Base-by-base conservation (phyloP, 371 early-diverging fungal genomes). In the Fennellomyces sp. region DNA sequence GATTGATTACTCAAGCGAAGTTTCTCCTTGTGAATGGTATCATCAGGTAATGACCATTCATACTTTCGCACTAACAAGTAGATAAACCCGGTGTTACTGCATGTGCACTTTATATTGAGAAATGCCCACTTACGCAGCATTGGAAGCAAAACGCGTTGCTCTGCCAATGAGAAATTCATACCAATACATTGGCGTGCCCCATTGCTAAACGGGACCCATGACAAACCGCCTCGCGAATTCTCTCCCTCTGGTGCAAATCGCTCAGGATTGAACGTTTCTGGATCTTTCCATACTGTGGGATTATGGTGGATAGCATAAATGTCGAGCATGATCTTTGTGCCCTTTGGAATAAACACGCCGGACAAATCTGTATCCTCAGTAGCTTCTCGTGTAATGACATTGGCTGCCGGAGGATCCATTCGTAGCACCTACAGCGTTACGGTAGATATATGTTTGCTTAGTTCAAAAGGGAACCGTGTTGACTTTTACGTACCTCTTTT, bases 311-410 rank as follows among this genome's bases (percentile, higher is more conserved):
- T 25, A 27, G 53, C 60, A 55, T 68, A 71, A 13, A 82, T 66
- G 42, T 84, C 73, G 27, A 78, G 63, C 41, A 59, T 63, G 2
- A 84, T 57, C 47, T 53, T 33, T 0, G 76, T 56, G 3, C 74
- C 80, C 54, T 77, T 79, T 21, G 83, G 85, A 29, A 87, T 63
- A 13, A 72, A 65, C 8, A 62, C 57, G 0, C n/a, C n/a, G n/a
- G n/a, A n/a, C n/a, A n/a, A n/a, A n/a, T n/a, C n/a, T n/a, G n/a
- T n/a, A n/a, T n/a, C n/a, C n/a, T n/a, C n/a, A n/a, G n/a, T n/a
- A n/a, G n/a, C n/a, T n/a, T n/a, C n/a, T n/a, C n/a, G n/a, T n/a
- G n/a, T n/a, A n/a, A n/a, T n/a, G n/a, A n/a, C n/a, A n/a, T n/a
- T n/a, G n/a, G n/a, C n/a, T n/a, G n/a, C n/a, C n/a, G n/a, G n/a